Evolutionary conservation across 2,329 filamentous ascomycete genomes (phyloP).

Genomic region (Celoporthe dispersa): DNA sequence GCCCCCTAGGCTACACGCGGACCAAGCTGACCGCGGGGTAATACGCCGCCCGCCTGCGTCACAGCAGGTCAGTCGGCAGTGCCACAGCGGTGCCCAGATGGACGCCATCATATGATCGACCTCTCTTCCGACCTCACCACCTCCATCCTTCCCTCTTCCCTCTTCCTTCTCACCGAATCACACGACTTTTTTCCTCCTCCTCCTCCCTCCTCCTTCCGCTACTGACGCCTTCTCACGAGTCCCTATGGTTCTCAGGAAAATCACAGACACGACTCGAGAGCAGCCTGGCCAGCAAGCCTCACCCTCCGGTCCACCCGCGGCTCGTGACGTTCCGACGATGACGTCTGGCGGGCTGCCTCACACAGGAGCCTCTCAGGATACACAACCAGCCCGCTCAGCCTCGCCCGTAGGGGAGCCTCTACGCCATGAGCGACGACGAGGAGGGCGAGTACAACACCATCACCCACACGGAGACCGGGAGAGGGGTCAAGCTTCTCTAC

Average conservation of each 20-base stretch:
- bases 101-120: conserved; percentile 17
- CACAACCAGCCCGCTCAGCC: conserved; percentile 45
- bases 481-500: conserved; percentile 90
- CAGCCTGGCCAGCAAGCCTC: not conserved
- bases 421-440: conserved; percentile 95
- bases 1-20: not conserved
- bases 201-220: not conserved
- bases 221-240: not conserved
- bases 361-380: conserved; percentile 18
- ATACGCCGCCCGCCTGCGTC: not conserved
- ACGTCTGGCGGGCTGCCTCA: conserved; percentile 36
- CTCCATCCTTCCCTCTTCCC: not conserved
- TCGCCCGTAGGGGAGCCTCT: conserved; percentile 89
- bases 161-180: not conserved
- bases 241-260: conserved; percentile 16
- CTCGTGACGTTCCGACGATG: conserved; percentile 33
- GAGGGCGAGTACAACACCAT: conserved; percentile 96
- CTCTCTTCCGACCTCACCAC: conserved; percentile 5
- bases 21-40: conserved; percentile 12
- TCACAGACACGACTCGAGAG: conserved; percentile 2
- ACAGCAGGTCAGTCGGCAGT: not conserved
- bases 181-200: not conserved
- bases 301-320: not conserved
- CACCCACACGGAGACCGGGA: conserved; percentile 74
- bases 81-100: conserved; percentile 10